Percentiles rank a stretch among this genome's conserved stretches.
Evolutionary conservation across 768 basidiomycete genomes (phyloP).

Genomic region (Amanita pallidorosea): DNA sequence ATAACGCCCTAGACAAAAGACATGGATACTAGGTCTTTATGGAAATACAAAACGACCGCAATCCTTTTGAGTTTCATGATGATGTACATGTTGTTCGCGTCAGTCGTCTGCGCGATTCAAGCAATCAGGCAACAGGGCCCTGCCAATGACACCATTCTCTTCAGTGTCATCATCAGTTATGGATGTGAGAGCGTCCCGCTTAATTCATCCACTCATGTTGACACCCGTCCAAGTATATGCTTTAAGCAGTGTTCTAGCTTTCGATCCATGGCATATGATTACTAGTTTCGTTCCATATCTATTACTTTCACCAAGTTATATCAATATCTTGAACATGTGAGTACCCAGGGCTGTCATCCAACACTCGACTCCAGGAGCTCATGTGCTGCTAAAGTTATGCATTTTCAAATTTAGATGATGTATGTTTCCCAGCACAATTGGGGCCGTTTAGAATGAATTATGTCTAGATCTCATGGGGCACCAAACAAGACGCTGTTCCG

Average conservation of each 20-base stretch:
- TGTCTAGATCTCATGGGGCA: conserved; percentile 82
- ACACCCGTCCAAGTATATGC: conserved; percentile 47
- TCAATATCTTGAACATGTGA: conserved; percentile 70
- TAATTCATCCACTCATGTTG: not conserved
- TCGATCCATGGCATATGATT: conserved; percentile 95
- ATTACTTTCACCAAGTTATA: conserved; percentile 73
- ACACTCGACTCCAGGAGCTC: not conserved
- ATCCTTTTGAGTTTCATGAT: conserved; percentile 69
- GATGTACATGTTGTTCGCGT: conserved; percentile 75
- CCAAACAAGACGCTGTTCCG: conserved; percentile 74
- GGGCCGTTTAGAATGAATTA: not conserved
- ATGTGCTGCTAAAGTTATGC: conserved; percentile 46
- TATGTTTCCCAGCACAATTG: conserved; percentile 22
- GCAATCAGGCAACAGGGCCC: conserved; percentile 57
- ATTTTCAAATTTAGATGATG: conserved; percentile 79
- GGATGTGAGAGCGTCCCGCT: conserved; percentile 39
- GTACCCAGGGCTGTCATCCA: conserved; percentile 14
- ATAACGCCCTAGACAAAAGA: not conserved
- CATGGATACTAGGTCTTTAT: conserved; percentile 39
- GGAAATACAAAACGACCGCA: conserved; percentile 79
- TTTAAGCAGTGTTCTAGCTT: conserved; percentile 66
- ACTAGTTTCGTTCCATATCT: conserved; percentile 88
- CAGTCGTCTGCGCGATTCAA: conserved; percentile 69
- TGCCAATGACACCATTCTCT: conserved; percentile 65
- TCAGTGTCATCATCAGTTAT: conserved; percentile 81